Conservation (phyloP, 768 basidiomycete genomes). For the Lanmaoa rubissima region DNA sequence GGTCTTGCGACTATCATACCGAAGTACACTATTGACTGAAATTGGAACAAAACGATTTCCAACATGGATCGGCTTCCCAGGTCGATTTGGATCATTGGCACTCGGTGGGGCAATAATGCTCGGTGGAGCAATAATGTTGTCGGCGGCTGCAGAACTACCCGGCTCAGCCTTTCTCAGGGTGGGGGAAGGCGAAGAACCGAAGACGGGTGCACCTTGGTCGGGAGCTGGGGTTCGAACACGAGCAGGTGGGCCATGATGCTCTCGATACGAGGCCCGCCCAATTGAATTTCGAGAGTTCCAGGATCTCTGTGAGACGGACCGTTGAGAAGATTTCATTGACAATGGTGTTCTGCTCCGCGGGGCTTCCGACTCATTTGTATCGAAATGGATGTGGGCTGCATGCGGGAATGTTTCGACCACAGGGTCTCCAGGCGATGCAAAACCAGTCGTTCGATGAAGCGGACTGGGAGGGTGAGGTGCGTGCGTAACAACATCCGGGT, state of each 20-base stretch:
- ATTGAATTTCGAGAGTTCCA: slow-evolving; percentile 12
- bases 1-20: slow-evolving; percentile 3
- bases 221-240: slow-evolving; percentile 9
- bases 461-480: slow-evolving; percentile 1
- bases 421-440: not conserved
- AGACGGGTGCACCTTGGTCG: not conserved
- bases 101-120: slow-evolving; percentile 6
- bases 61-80: not conserved
- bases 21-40: slow-evolving; percentile 7
- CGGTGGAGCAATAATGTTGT: not conserved
- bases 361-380: not conserved
- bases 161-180: not conserved
- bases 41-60: slow-evolving; percentile 16
- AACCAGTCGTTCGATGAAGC: not conserved
- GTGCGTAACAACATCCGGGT: not conserved
- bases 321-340: slow-evolving; percentile 15
- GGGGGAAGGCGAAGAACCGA: not conserved
- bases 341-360: slow-evolving; percentile 7
- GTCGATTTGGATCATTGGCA: slow-evolving; percentile 1
- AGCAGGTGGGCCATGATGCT: slow-evolving; percentile 16
- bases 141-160: not conserved
- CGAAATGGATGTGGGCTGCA: not conserved
- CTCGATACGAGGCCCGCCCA: slow-evolving; percentile 25
- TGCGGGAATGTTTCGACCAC: not conserved
- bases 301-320: slow-evolving; percentile 17